Percentiles rank a stretch among this genome's conserved stretches.
phyloP scores from a whole-genome alignment of 2,329 filamentous ascomycete species.

The Harringtonia aguacate region DNA sequence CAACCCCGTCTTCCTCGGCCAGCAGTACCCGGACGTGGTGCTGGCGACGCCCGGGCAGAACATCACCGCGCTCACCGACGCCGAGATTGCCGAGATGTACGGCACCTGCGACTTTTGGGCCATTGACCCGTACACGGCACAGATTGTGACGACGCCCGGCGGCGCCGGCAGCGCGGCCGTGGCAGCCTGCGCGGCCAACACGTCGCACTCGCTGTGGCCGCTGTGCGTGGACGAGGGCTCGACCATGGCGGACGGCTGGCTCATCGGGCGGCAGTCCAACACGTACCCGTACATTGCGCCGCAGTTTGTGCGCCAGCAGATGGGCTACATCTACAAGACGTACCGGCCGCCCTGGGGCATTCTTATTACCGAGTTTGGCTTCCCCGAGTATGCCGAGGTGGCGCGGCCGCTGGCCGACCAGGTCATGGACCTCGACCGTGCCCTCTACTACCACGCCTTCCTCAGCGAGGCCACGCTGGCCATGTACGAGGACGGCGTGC shows the following conservation, averaged over 20 bases:
- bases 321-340: constrained; percentile 49
- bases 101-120: constrained; percentile 44
- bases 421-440: constrained; percentile 40
- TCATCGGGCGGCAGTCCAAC: constrained; percentile 45
- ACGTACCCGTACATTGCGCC: constrained; percentile 49
- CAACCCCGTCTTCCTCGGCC: constrained; percentile 41
- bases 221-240: constrained; percentile 40
- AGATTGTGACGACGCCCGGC: constrained; percentile 35
- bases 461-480: constrained; percentile 43
- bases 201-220: constrained; percentile 32
- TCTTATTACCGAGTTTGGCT: constrained; percentile 45
- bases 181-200: constrained; percentile 34
- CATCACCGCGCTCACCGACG: constrained; percentile 29
- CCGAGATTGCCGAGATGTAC: constrained; percentile 35
- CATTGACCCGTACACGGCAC: constrained; percentile 48
- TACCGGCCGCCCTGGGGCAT: constrained; percentile 39
- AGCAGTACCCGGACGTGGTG: constrained; percentile 36
- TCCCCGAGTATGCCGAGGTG: constrained; percentile 38
- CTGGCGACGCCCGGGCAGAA: constrained; percentile 33
- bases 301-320: constrained; percentile 42
- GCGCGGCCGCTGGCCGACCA: constrained; percentile 34
- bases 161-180: constrained; percentile 29
- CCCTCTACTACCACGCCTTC: constrained; percentile 42
- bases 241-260: constrained; percentile 40
- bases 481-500: constrained; percentile 44